Conservation (phyloP, 805 yeast species). For the Candida verbasci region DNA sequence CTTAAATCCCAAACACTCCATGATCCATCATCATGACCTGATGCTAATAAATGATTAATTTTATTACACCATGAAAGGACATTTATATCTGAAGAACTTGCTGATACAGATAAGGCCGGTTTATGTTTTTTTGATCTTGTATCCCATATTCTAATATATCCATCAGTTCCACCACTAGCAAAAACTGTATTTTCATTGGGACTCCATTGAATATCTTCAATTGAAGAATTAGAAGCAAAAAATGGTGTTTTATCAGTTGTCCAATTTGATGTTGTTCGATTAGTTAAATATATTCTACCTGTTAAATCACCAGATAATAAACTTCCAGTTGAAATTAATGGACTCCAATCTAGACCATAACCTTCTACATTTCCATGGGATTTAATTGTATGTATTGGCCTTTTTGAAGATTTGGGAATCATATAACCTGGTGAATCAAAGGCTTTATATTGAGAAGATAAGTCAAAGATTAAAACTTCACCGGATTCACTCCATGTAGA, state of each 20-base stretch:
- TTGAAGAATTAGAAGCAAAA: constrained; percentile 63
- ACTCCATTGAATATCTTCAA: constrained; percentile 97
- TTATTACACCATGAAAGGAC: constrained; percentile 94
- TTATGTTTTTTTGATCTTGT: constrained; percentile 87
- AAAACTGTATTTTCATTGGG: constrained; percentile 88
- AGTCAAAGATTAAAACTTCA: constrained; percentile 80
- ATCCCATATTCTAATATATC: constrained; percentile 92
- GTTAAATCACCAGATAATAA: constrained; percentile 83
- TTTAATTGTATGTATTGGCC: constrained; percentile 77
- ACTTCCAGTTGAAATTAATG: constrained; percentile 72
- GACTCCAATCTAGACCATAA: constrained; percentile 96
- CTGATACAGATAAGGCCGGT: constrained; percentile 82
- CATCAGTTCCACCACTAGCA: constrained; percentile 93
- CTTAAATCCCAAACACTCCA: constrained; percentile 99
- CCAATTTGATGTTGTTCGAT: constrained; percentile 77
- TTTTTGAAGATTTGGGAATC: constrained; percentile 71
- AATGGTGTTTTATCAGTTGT: constrained; percentile 80
- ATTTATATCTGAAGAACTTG: constrained; percentile 80
- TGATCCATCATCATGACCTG: constrained; percentile 95
- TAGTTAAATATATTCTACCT: constrained; percentile 78
- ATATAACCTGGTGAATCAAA: constrained; percentile 84
- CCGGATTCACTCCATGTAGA: constrained; percentile 90
- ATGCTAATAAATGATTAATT: constrained; percentile 81
- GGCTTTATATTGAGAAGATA: constrained; percentile 73
- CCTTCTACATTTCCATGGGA: constrained; percentile 96